A percentile compares a stretch with the other conserved stretches of the same genome.
These are phyloP conservation scores for Metschnikowia amazonensis DNA, from an alignment of 805 yeast species.

Conservation along the genomic window DNA sequence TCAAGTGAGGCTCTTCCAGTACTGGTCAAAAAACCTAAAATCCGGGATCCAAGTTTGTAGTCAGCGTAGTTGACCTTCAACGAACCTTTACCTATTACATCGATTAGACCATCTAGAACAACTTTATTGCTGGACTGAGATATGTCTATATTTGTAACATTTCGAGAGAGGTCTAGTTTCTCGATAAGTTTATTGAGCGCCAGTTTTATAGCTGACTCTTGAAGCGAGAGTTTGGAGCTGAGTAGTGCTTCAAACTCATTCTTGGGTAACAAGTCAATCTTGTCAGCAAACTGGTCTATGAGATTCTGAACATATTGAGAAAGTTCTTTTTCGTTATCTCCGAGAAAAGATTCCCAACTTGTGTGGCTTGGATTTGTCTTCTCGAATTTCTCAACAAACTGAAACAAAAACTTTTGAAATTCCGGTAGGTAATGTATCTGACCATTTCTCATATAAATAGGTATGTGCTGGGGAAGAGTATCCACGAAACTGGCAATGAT, in stretches of 20 bases:
- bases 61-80: constrained; percentile 39
- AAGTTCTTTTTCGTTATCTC: constrained; percentile 20
- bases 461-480: constrained; percentile 29
- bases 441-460: constrained; percentile 29
- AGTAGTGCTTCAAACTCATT: constrained; percentile 23
- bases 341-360: constrained; percentile 26
- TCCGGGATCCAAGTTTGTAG: constrained; percentile 35
- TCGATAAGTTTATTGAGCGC: constrained; percentile 28
- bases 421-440: constrained; percentile 39
- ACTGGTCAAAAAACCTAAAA: constrained; percentile 39
- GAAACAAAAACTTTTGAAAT: constrained; percentile 33
- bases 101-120: constrained; percentile 28
- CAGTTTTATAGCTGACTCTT: constrained; percentile 23
- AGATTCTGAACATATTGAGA: constrained; percentile 16
- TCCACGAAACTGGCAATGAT: constrained; percentile 20
- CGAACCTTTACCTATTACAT: constrained; percentile 31
- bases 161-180: constrained; percentile 16
- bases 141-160: constrained; percentile 7
- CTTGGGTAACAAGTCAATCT: constrained; percentile 18
- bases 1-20: constrained; percentile 12
- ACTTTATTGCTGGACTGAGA: constrained; percentile 21
- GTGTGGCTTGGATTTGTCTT: constrained; percentile 6
- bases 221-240: constrained; percentile 19
- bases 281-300: constrained; percentile 6
- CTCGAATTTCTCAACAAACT: constrained; percentile 29